Evolutionary conservation across 148 eudicot species (phyloP), one percentile per base, ranked within the genome.

Genomic region (Chenopodium berlandieri): DNA sequence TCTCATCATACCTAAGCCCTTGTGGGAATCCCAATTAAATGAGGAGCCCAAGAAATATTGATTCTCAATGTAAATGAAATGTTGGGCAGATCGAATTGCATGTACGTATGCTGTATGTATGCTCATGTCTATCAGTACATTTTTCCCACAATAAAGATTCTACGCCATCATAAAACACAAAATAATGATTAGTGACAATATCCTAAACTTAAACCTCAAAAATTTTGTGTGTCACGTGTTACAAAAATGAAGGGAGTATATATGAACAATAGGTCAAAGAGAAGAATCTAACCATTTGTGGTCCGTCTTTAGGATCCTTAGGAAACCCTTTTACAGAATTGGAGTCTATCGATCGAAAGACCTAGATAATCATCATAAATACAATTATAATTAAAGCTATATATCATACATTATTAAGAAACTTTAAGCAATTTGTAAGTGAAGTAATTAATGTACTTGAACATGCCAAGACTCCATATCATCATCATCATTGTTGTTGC

Each of bases 321-420:
- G 98, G 94, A 88, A 95, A 95, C n/a, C 91, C 92, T 86, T 85
- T 95, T 34, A 93, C 97, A 1, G 97, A 93, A 79, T 89, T 89
- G 78, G 99, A 95, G 85, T 95, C 99, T 66, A 95, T 93, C 2
- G 99, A 95, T 47, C 99, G 99, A 69, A 95, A 95, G n/a, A 95
- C 80, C 99, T 93, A 81, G 16, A 68, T 81, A 34, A 3, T 37
- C 22, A 31, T 2, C 9, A 27, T 23, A 44, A 4, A 6, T 4
- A 31, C 70, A 48, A 73, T 54, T 40, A 27, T 17, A 47, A 65
- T 23, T 23, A 7, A 47, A 6, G 11, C 46, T 11, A 19, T 11
- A 19, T 69, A 60, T 9, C 31, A 73, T 62, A 17, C 4, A 68
- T 50, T 11, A 50, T 50, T 30, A 77, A 19, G 31, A 44, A 46